Base-by-base conservation (phyloP, 164 flowering plant species). In the Buxus sempervirens region DNA sequence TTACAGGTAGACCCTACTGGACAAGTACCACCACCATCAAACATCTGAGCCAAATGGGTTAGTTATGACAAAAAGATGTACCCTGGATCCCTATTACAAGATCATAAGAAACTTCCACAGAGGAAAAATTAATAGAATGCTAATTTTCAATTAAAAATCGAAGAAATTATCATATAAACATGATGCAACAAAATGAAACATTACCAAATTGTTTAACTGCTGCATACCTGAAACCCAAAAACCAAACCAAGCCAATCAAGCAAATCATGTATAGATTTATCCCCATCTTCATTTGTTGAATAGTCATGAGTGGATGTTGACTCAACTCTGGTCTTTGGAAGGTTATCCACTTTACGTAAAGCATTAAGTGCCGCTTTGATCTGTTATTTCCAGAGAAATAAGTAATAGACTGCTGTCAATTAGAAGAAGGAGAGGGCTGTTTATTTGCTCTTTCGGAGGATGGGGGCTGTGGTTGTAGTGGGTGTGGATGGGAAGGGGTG, bases 171-270 rank as follows among this genome's bases (percentile, higher is more conserved):
- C 20, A 38, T 66, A 25, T 42, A 54, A 16, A 45, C 66, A 54
- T 32, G 38, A 48, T 9, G 63, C 21, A 36, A 13, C 23, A 60
- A 45, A 45, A 32, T 12, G 36, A 20, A 65, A 65, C 48, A 60
- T 56, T 21, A 55, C 61, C 48, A 55, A 58, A 60, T 70, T 67
- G 88, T 60, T 77, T 76, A 81, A 59, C 76, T 75, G 73, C 79
- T 80, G 66, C 82, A 28, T 83, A 93, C 99, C 97, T 96, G 99
- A 76, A 96, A 96, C 22, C 99, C 99, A 83, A 96, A 96, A 57
- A 77, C 66, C 32, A 82, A 79, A 62, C 93, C 70, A 75, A 96
- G 92, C 99, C 99, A 96, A 57, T 96, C 96, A 76, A 93, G 90
- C 68, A 96, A 83, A 76, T 96, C 99, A 73, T 69, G 77, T 28